Percentiles rank a stretch among this genome's conserved stretches.
These are phyloP conservation scores for Firmiana major DNA, from an alignment of 345 rosid genomes.

Conservation along the genomic window DNA sequence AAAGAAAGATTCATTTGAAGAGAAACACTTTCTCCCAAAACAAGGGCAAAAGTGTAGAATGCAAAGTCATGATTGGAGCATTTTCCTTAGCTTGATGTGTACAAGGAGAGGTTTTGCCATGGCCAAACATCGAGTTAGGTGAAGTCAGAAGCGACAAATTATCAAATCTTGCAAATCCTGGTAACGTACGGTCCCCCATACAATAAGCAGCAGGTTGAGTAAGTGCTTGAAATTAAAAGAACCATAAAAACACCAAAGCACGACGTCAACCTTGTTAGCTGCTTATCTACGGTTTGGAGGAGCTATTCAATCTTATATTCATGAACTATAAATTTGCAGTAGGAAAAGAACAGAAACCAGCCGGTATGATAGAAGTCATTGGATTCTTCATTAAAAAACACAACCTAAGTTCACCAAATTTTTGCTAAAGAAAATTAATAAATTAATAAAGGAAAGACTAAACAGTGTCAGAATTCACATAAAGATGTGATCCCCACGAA, in stretches of 20 bases:
- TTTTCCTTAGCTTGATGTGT: not conserved
- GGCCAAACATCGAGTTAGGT: not conserved
- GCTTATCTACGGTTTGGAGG: not conserved
- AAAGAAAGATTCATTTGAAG: too few species aligned
- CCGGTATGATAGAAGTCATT: conserved; percentile 11
- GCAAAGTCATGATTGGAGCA: not conserved
- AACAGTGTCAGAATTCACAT: conserved; percentile 2
- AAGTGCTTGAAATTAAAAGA: conserved; percentile 15
- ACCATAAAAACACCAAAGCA: conserved; percentile 9
- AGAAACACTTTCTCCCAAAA: not conserved
- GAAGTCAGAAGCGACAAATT: conserved; percentile 17
- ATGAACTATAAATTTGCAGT: conserved; percentile 13
- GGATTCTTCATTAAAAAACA: conserved; percentile 24
- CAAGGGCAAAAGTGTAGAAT: not conserved
- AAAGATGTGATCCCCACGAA: not conserved
- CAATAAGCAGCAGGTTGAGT: not conserved
- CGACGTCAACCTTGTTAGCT: not conserved
- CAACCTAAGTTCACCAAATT: not conserved
- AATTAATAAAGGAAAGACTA: not conserved
- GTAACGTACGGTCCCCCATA: conserved; percentile 18
- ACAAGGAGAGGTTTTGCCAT: not conserved
- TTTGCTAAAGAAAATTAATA: not conserved
- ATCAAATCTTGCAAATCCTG: conserved; percentile 11
- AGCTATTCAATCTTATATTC: conserved; percentile 16
- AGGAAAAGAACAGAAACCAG: conserved; percentile 5